Base-by-base conservation (phyloP, 1,284 basidiomycete species). In the Gymnopus androsaceus region DNA sequence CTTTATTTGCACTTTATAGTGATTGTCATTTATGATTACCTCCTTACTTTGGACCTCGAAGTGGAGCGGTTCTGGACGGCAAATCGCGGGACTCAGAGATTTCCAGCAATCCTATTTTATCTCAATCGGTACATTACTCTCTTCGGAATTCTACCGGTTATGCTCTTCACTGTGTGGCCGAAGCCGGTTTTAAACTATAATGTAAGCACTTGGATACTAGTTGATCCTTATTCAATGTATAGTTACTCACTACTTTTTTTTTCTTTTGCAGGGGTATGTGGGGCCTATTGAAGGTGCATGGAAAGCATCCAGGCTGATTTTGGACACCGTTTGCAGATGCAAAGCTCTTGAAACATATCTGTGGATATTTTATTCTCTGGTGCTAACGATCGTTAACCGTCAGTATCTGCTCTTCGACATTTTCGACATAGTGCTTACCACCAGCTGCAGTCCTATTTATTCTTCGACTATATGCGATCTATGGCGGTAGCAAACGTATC, bases 1-100 rank as follows among this genome's bases (percentile, higher is more conserved):
- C n/a, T n/a, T 1, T 15, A 4, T 17, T n/a, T n/a, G n/a, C 36
- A 15, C 15, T 27, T 1, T 15, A 4, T 17, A 76, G 73, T 52
- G 1, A 64, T 76, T 38, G 66, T 78, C 11, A 69, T 72, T 46
- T 77, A 77, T 45, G 77, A 79, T 58, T 75, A 75, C 52, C 9
- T 65, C 6, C 61, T 77, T 33, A 79, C 75, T 1, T 48, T 77
- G 9, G 49, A 64, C 1, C 52, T 55, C 9, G 77, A 79, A 57
- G 55, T 74, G 28, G 65, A 66, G 14, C 63, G 68, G 17, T 76
- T 74, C 61, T 78, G 76, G 75, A 25, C 5, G n/a, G 5, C 25
- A 42, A 57, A n/a, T n/a, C n/a, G n/a, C n/a, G n/a, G 47, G 8
- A 51, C 61, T 2, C 54, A 60, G 15, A 48, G 54, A 7, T 49